phyloP scores from a whole-genome alignment of 495 filamentous ascomycete genomes.

The Lasiosphaeria miniovina region DNA sequence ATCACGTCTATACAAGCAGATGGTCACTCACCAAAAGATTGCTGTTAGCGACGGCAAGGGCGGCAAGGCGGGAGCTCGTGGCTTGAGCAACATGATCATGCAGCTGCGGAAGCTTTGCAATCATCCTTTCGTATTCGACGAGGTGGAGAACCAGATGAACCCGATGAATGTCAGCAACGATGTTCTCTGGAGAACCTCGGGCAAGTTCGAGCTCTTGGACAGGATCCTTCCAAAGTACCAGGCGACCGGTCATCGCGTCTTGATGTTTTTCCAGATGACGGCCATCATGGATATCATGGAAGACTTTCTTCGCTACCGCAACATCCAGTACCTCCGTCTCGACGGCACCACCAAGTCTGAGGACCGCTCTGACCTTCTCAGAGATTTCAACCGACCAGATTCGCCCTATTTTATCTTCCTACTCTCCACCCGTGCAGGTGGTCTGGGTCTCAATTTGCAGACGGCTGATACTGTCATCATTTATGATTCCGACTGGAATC shows the following conservation, averaged over 20 bases:
- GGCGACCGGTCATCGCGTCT: slow-evolving; percentile 79
- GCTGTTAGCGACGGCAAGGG: slow-evolving; percentile 92
- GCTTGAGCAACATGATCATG: slow-evolving; percentile 99
- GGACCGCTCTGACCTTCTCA: slow-evolving; percentile 87
- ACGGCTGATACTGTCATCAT: slow-evolving; percentile 99
- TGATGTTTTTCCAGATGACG: slow-evolving; percentile 99
- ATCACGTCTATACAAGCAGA: slow-evolving; percentile 89
- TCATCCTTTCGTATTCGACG: slow-evolving; percentile 97
- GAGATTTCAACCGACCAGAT: slow-evolving; percentile 80
- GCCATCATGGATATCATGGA: slow-evolving; percentile 99
- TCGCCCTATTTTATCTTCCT: slow-evolving; percentile 97
- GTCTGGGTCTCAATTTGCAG: slow-evolving; percentile 92
- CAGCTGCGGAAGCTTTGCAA: slow-evolving; percentile 98
- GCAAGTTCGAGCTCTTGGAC: slow-evolving; percentile 96
- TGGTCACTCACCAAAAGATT: slow-evolving; percentile 91
- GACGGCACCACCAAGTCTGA: slow-evolving; percentile 97
- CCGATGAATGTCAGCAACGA: slow-evolving; percentile 83
- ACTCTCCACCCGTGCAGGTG: slow-evolving; percentile 97
- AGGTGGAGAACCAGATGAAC: slow-evolving; percentile 98
- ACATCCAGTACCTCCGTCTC: slow-evolving; percentile 80
- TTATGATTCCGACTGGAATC: slow-evolving; percentile 99
- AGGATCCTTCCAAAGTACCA: slow-evolving; percentile 90
- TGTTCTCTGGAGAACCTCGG: slow-evolving; percentile 89
- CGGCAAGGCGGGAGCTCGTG: slow-evolving; percentile 90
- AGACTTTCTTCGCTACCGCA: slow-evolving; percentile 84